Evolutionary conservation across 176 grass and related monocot genomes (phyloP).

Genomic region (Carex pumila): DNA sequence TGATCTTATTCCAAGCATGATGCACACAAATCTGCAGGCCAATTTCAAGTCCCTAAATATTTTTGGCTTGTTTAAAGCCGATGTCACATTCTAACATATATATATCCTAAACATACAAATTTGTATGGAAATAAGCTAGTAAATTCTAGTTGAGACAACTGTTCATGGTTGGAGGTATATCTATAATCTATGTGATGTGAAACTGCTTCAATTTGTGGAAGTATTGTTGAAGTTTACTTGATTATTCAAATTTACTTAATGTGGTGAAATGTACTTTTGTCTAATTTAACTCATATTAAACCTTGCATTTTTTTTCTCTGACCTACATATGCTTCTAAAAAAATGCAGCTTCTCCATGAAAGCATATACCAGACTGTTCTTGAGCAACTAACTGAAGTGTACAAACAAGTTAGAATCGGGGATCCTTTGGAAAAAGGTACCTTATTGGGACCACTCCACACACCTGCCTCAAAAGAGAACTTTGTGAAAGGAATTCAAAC

Average conservation of each 20-base stretch:
- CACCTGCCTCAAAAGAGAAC: constrained; percentile 69
- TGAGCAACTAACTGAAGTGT: constrained; percentile 87
- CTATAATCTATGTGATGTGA: background rate
- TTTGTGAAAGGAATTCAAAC: constrained; percentile 75
- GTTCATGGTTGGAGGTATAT: background rate
- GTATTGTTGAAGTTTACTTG: background rate
- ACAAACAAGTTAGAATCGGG: constrained; percentile 95
- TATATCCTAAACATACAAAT: background rate
- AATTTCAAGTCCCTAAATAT: background rate
- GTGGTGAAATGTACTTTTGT: background rate
- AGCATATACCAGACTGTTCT: constrained; percentile 79
- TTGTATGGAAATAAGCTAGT: background rate
- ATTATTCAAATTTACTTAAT: background rate
- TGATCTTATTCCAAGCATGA: background rate
- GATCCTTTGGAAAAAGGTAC: constrained; percentile 91
- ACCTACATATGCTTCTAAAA: background rate
- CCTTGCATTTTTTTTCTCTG: background rate
- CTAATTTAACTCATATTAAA: background rate
- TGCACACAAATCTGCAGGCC: background rate
- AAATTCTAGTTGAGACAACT: background rate
- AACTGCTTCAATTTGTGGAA: constrained; percentile 14
- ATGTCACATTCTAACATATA: constrained; percentile 3
- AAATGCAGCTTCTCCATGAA: constrained; percentile 79
- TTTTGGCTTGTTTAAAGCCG: background rate
- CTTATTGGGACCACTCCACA: constrained; percentile 84